Base-by-base conservation (phyloP, 495 filamentous ascomycete species). In the Talaromyces trachyspermus region DNA sequence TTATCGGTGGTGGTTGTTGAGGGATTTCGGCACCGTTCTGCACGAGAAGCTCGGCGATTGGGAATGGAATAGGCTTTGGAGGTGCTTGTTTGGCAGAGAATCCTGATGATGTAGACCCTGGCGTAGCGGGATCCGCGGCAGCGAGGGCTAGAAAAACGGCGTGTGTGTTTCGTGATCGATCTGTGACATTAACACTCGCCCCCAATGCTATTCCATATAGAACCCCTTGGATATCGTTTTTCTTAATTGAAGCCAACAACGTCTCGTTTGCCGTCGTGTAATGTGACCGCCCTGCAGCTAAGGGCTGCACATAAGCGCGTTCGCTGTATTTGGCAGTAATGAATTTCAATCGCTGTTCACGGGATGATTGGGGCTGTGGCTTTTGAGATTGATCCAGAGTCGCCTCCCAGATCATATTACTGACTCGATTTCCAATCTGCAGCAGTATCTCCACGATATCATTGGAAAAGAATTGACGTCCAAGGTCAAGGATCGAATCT, bases 341-440 rank as follows among this genome's bases (percentile, higher is more conserved):
- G 59, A 95, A 99, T 52, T 76, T 85, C 10, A 97, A 74, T 14
- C 92, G 77, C 58, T 92, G 86, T 56, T 99, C 92, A 20, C 92
- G 79, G 3, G 83, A 89, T 8, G 94, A 86, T 38, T 79, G 76
- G 2, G 85, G 73, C 4, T 70, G 64, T 6, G 88, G 91, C 55
- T 92, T 95, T 25, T 72, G 61, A 18, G 68, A 61, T 17, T 76
- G 76, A 50, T 94, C 86, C 18, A 95, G 71, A 42, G 66, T 90
- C 19, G 89, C 85, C 67, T 99, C 92, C 85, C 88, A 99, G 12
- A 99, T 75, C 83, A 92, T 89, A 59, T 99, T 99, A 51, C 89
- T 92, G 19, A 95, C 80, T 20, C 88, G 79, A 60, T 99, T 99
- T 43, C 94, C 94, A 49, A 97, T 78, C 29, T 89, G 83, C 46